Conservation (phyloP, 495 filamentous ascomycete genomes). For the Darksidea phi region DNA sequence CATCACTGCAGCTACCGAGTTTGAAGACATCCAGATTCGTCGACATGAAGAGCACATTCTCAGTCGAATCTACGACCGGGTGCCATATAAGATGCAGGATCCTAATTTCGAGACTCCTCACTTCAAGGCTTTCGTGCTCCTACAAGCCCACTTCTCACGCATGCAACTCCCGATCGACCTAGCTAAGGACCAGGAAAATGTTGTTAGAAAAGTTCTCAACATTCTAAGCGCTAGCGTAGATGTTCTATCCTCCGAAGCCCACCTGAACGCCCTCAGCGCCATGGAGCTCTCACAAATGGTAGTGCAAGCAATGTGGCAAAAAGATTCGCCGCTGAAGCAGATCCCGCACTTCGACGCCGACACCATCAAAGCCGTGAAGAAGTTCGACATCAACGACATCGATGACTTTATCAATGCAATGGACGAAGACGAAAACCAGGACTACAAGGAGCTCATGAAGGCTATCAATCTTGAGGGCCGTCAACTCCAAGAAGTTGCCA, state of each 20-base stretch:
- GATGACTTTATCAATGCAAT: slow-evolving; percentile 99
- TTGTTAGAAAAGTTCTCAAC: slow-evolving; percentile 81
- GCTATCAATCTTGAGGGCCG: slow-evolving; percentile 73
- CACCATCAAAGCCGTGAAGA: slow-evolving; percentile 77
- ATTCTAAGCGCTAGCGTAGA: slow-evolving; percentile 90
- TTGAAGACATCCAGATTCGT: slow-evolving; percentile 91
- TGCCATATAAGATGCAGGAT: slow-evolving; percentile 91
- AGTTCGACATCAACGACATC: slow-evolving; percentile 82
- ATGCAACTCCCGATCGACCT: slow-evolving; percentile 95
- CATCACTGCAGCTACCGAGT: slow-evolving; percentile 93
- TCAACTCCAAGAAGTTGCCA: slow-evolving; percentile 83
- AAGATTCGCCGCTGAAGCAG: slow-evolving; percentile 93
- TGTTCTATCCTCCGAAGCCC: slow-evolving; percentile 92
- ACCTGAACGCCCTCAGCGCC: slow-evolving; percentile 93
- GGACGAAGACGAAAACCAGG: slow-evolving; percentile 84
- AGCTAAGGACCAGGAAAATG: slow-evolving; percentile 92
- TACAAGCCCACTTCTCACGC: slow-evolving; percentile 96
- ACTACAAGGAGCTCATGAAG: slow-evolving; percentile 73
- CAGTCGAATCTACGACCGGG: slow-evolving; percentile 86
- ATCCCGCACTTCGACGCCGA: slow-evolving; percentile 91
- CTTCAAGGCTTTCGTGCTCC: slow-evolving; percentile 94
- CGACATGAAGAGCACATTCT: slow-evolving; percentile 88
- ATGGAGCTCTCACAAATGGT: slow-evolving; percentile 99
- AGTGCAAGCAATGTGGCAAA: slow-evolving; percentile 98
- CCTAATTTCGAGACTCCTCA: slow-evolving; percentile 87